Evolutionary conservation across 2,329 filamentous ascomycete species (phyloP), one percentile per base, ranked within the genome.

Genomic region (Trematosphaeria pertusa): DNA sequence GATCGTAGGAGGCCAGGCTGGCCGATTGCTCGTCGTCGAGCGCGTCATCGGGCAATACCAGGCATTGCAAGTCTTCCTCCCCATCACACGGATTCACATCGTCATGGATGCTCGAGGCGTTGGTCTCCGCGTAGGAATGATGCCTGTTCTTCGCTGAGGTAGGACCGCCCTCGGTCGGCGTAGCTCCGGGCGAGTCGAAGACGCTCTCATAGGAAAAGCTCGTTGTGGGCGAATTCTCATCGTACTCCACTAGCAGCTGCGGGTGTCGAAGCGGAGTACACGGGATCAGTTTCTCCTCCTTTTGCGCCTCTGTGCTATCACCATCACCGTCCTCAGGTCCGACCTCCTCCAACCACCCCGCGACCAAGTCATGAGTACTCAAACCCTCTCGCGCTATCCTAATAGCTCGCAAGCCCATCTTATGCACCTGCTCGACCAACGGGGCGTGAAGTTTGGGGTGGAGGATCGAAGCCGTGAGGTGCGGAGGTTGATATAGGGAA

Each of bases 201-300:
- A 68, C 38, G 17, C 43, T 53, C n/a, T 41, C 11, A 5, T 38
- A 34, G 0, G 62, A 64, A 40, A 65, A 67, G 3, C 40, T 48
- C 1, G 63, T 64, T 1, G 63, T 67, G 6, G 63, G 64, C 18
- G 63, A 68, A 2, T 50, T 9, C 3, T 57, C 48, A 1, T 55
- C 43, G 6, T 44, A 12, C 9, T 5, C 19, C 4, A 37, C 8
- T 7, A 21, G 11, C 14, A 26, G 12, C 12, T 21, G 11, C 7
- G 17, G 35, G 17, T 28, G 28, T 4, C 20, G 21, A 2, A 21
- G 14, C 8, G 46, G 46, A 1, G 46, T 48, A 10, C 4, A 17
- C 4, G 46, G 46, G 2, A 11, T 10, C 15, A 6, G n/a, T 10
- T 17, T 34, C 6, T 17, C n/a, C 10, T 17, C 12, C 20, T 22